Base-by-base conservation (phyloP, 805 yeast species). In the Maudiozyma turicensis region DNA sequence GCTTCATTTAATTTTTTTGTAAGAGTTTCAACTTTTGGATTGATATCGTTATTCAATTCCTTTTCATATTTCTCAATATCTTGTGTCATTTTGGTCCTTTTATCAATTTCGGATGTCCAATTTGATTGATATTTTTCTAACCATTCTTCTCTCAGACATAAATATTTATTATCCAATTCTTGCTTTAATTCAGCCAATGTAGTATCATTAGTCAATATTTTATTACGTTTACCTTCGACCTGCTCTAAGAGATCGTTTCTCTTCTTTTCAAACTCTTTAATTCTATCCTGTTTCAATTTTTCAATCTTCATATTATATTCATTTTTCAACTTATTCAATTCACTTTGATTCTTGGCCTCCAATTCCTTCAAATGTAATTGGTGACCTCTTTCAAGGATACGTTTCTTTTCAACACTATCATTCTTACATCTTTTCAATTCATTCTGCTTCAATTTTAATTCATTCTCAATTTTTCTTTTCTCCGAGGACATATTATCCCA, bases 241-340 rank as follows among this genome's bases (percentile, higher is more conserved):
- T 71, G 52, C 33, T 56, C 45, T 40, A 52, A 31, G 35, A 69
- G 44, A 28, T 50, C 46, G 5, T 53, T 57, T 48, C 70, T 71
- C 43, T 64, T 58, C 8, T 54, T 49, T 41, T 71, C 64, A 31
- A 63, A 59, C 39, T 64, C 57, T 15, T 56, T 56, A 5, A 67
- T 66, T 47, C 70, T 72, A 13, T 58, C 58, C 6, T 65, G 56
- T 34, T 74, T 66, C 6, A 73, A 51, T 1, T 56, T 48, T 40
- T 76, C 76, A 1, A 78, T 67, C 55, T 73, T 65, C 0, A 51
- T 35, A 15, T 60, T 55, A 49, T 68, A 71, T 3, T 57, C 67
- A 40, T 67, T 65, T 26, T 64, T 65, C 30, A 69, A 45, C 15
- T 66, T 61, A 37, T 66, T 68, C 15, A 68, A 55, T 29, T 71